phyloP scores from a whole-genome alignment of 1,284 basidiomycete genomes.

The Neolentinus lepideus region DNA sequence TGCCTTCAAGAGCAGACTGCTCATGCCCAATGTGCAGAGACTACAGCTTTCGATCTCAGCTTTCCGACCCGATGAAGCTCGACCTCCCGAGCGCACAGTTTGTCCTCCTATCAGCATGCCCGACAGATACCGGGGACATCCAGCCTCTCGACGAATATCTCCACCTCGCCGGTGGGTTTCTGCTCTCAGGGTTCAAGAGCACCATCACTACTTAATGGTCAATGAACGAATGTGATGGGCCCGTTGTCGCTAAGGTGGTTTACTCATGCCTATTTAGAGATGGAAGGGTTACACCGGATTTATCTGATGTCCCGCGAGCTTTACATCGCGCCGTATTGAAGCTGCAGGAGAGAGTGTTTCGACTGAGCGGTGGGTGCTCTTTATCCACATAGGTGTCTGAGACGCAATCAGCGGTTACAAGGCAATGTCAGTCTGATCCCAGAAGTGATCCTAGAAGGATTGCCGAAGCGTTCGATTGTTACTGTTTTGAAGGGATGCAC shows the following conservation, averaged over 20 bases:
- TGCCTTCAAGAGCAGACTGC: not conserved
- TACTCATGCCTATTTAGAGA: not conserved
- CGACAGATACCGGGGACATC: slow-evolving; percentile 1
- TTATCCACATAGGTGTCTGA: slow-evolving; percentile 1
- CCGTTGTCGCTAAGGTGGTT: not conserved
- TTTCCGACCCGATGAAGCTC: not conserved
- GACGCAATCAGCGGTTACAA: not conserved
- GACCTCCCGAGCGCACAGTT: not conserved
- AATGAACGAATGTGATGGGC: slow-evolving; percentile 2
- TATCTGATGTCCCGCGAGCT: not conserved
- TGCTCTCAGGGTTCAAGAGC: slow-evolving; percentile 2
- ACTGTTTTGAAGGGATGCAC: too few relatives aligned
- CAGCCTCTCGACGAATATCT: not conserved
- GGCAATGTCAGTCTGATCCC: not conserved
- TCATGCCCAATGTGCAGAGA: not conserved
- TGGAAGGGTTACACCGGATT: not conserved
- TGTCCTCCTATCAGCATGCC: slow-evolving; percentile 2
- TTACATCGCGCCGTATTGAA: not conserved
- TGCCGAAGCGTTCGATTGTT: too few relatives aligned
- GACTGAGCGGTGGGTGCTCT: not conserved
- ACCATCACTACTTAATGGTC: slow-evolving; percentile 2
- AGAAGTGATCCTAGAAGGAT: too few relatives aligned
- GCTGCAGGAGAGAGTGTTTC: not conserved
- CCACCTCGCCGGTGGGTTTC: not conserved
- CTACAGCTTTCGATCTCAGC: too few relatives aligned